Percentiles rank a stretch among this genome's conserved stretches.
phyloP scores from a whole-genome alignment of 345 rosid genomes.

The Viola odorata region DNA sequence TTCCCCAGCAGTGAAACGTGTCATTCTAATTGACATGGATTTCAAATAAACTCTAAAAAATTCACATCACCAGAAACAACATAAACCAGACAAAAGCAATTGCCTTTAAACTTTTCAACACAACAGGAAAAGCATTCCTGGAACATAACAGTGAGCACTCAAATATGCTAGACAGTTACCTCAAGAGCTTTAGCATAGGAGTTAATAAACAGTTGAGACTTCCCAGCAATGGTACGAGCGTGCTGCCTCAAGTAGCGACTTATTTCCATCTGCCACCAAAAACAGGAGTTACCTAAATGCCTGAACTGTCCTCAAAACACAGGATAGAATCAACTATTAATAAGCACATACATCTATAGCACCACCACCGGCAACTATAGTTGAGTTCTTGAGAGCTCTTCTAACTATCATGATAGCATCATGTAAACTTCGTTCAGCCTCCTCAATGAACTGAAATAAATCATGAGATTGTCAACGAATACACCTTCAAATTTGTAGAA shows the following conservation, averaged over 20 bases:
- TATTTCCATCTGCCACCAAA: conserved; percentile 80
- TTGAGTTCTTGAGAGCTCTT: conserved; percentile 93
- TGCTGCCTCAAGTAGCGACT: conserved; percentile 88
- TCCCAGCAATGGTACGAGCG: conserved; percentile 94
- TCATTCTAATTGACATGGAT: too few species aligned
- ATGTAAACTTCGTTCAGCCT: conserved; percentile 98
- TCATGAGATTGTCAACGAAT: not conserved
- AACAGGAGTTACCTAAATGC: conserved; percentile 9
- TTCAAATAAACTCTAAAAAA: not conserved
- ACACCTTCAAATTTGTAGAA: too few species aligned
- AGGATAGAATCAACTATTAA: not conserved
- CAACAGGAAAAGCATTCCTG: too few species aligned
- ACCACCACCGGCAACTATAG: conserved; percentile 99
- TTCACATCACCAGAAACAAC: too few species aligned
- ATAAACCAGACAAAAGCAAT: too few species aligned
- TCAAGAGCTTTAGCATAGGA: conserved; percentile 98
- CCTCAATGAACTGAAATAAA: conserved; percentile 81
- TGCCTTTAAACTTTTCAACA: too few species aligned
- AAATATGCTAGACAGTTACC: conserved; percentile 30
- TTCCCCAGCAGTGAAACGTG: not conserved
- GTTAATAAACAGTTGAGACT: conserved; percentile 89
- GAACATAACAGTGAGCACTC: too few species aligned
- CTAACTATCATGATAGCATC: conserved; percentile 99
- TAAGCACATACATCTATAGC: conserved; percentile 80
- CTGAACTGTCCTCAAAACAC: not conserved